Percentiles rank a stretch among this genome's conserved stretches.
phyloP scores from a whole-genome alignment of 2,329 filamentous ascomycete species.

The Simplicillium aogashimaense region DNA sequence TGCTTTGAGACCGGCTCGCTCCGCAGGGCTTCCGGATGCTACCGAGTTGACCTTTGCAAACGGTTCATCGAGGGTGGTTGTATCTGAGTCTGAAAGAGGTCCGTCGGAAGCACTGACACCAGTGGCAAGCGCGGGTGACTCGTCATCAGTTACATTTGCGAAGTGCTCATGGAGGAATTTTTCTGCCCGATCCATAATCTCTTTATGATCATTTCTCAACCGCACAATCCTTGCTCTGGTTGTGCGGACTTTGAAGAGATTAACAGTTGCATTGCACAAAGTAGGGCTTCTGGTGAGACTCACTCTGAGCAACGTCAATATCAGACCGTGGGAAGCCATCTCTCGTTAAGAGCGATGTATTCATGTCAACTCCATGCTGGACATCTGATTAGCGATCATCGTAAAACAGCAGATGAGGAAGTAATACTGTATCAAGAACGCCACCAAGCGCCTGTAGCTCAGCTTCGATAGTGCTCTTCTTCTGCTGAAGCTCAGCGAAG shows the following conservation, averaged over 20 bases:
- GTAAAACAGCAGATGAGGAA: constrained; percentile 1
- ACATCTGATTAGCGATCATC: constrained; percentile 3
- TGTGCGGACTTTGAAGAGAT: constrained; percentile 60
- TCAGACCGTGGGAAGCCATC: constrained; percentile 92
- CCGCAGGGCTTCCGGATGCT: constrained; percentile 67
- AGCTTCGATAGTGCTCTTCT: constrained; percentile 76
- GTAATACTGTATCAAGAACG: constrained; percentile 73
- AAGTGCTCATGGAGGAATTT: constrained; percentile 84
- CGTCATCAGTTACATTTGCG: constrained; percentile 50
- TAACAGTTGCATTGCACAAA: background rate
- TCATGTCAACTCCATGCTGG: constrained; percentile 90
- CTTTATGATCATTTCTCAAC: constrained; percentile 88
- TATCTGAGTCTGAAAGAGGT: constrained; percentile 18
- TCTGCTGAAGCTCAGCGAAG: constrained; percentile 68
- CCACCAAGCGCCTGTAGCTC: constrained; percentile 77
- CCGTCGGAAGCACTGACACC: constrained; percentile 11
- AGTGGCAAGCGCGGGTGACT: constrained; percentile 10
- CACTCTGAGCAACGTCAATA: constrained; percentile 91
- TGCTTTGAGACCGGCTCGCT: constrained; percentile 65
- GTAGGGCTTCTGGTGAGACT: constrained; percentile 13
- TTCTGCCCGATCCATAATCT: constrained; percentile 75
- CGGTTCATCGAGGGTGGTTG: constrained; percentile 16
- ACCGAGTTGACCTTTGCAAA: constrained; percentile 92
- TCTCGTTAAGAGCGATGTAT: constrained; percentile 72
- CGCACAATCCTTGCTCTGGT: constrained; percentile 82